phyloP scores from a whole-genome alignment of 1,284 basidiomycete genomes.

The Peniophora sp. region DNA sequence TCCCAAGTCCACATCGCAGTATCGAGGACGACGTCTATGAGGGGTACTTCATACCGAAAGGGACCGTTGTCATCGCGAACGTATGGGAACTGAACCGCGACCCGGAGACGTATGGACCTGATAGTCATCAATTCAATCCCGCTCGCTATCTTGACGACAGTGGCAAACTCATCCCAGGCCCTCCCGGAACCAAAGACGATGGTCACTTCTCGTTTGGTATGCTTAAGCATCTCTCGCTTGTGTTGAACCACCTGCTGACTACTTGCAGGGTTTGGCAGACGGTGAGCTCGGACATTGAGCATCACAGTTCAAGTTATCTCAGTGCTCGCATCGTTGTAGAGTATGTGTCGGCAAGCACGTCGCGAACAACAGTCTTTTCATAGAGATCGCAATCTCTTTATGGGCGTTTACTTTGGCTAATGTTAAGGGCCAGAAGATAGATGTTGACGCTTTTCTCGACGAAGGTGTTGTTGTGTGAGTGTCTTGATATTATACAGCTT shows the following conservation, averaged over 20 bases:
- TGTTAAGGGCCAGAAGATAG: background rate
- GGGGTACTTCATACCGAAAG: slow-evolving; percentile 30
- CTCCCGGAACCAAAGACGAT: slow-evolving; percentile 16
- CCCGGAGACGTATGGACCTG: slow-evolving; percentile 12
- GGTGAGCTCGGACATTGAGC: background rate
- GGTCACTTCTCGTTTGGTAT: slow-evolving; percentile 14
- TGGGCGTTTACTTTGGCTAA: background rate
- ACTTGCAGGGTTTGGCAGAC: background rate
- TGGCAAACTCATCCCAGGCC: slow-evolving; percentile 12
- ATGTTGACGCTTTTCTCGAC: background rate
- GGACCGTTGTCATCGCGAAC: slow-evolving; percentile 30
- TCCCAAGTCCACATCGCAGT: slow-evolving; percentile 20
- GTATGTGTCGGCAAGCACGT: slow-evolving; percentile 3
- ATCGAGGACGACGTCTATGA: slow-evolving; percentile 31
- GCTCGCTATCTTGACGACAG: slow-evolving; percentile 14
- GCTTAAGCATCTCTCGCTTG: slow-evolving; percentile 4
- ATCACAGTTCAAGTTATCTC: background rate
- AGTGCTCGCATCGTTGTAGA: slow-evolving; percentile 1
- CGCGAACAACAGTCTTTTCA: slow-evolving; percentile 4
- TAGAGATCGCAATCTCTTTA: background rate
- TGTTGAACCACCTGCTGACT: slow-evolving; percentile 1
- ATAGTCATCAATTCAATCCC: slow-evolving; percentile 14
- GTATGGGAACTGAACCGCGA: slow-evolving; percentile 32
- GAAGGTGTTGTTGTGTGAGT: slow-evolving; percentile 2
- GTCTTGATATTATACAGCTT: background rate